Conservation (phyloP, 208 protist genomes). For the Acanthamoeba polyphaga region DNA sequence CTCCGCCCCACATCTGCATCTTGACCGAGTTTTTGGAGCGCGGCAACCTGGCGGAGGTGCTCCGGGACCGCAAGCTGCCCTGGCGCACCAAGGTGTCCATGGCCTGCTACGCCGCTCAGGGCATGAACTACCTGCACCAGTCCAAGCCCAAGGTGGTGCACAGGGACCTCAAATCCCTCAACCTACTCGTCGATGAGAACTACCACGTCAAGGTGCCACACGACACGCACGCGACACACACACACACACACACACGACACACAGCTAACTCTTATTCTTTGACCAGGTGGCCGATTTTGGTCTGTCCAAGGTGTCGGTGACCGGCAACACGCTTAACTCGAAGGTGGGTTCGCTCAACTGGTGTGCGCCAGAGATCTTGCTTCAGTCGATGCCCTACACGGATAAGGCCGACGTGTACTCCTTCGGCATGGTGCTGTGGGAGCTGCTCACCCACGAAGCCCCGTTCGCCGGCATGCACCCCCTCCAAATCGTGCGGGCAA, state of each 20-base stretch:
- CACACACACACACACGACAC: background rate
- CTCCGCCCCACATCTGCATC: constrained; percentile 72
- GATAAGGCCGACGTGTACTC: constrained; percentile 87
- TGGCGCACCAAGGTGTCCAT: constrained; percentile 65
- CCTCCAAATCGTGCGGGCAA: constrained; percentile 68
- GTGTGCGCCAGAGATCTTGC: constrained; percentile 71
- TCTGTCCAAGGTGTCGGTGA: constrained; percentile 64
- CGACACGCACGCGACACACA: too few species aligned
- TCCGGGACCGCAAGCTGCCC: constrained; percentile 42
- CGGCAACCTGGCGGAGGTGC: constrained; percentile 70
- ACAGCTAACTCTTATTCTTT: background rate
- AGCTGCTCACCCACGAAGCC: constrained; percentile 83
- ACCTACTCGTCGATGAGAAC: constrained; percentile 61
- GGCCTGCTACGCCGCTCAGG: constrained; percentile 64
- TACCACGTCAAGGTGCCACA: constrained; percentile 26
- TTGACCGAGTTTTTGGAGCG: constrained; percentile 66
- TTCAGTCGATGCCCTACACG: constrained; percentile 75
- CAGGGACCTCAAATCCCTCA: constrained; percentile 67
- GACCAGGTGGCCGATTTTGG: constrained; percentile 63
- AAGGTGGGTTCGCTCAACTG: constrained; percentile 72
- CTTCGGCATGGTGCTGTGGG: constrained; percentile 87
- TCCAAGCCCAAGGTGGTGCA: constrained; percentile 75
- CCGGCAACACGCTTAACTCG: constrained; percentile 66
- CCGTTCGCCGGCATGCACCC: constrained; percentile 64
- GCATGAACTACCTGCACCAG: constrained; percentile 73